Conservation (phyloP, 1,284 basidiomycete species). For the Cryptococcus sp. region DNA sequence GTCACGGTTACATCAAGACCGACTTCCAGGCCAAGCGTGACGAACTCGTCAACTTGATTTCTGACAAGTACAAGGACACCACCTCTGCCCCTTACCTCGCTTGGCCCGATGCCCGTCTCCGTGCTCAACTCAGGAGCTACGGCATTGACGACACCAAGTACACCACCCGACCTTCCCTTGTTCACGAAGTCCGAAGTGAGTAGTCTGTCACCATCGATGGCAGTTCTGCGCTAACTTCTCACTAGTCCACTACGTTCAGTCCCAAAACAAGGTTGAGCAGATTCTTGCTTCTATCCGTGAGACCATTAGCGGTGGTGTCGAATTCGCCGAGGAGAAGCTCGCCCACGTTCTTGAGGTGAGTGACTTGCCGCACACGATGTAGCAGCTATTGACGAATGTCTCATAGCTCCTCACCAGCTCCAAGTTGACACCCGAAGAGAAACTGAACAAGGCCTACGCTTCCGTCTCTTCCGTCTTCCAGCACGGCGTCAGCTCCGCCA, state of each 20-base stretch:
- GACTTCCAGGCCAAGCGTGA: slow-evolving; percentile 70
- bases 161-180: slow-evolving; percentile 65
- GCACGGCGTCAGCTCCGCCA: slow-evolving; percentile 38
- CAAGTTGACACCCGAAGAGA: slow-evolving; percentile 51
- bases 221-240: slow-evolving; percentile 10
- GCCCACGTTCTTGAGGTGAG: slow-evolving; percentile 42
- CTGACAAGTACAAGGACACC: slow-evolving; percentile 52
- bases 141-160: slow-evolving; percentile 68
- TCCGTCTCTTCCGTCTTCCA: slow-evolving; percentile 41
- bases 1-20: slow-evolving; percentile 69
- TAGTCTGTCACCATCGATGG: background rate
- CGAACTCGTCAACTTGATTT: slow-evolving; percentile 53
- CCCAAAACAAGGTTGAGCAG: slow-evolving; percentile 61
- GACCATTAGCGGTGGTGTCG: slow-evolving; percentile 64
- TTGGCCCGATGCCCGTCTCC: slow-evolving; percentile 88
- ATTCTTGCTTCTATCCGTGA: slow-evolving; percentile 64
- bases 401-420: slow-evolving; percentile 39
- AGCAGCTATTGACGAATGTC: slow-evolving; percentile 1
- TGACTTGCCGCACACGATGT: background rate
- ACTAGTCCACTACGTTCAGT: slow-evolving; percentile 67
- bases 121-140: slow-evolving; percentile 74
- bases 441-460: slow-evolving; percentile 48
- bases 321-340: slow-evolving; percentile 69
- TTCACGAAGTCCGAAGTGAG: slow-evolving; percentile 67
- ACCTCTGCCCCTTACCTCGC: slow-evolving; percentile 66